These are phyloP conservation scores for Aspergillus mulundensis DNA, from an alignment of 495 filamentous ascomycete species.

Conservation along the genomic window DNA sequence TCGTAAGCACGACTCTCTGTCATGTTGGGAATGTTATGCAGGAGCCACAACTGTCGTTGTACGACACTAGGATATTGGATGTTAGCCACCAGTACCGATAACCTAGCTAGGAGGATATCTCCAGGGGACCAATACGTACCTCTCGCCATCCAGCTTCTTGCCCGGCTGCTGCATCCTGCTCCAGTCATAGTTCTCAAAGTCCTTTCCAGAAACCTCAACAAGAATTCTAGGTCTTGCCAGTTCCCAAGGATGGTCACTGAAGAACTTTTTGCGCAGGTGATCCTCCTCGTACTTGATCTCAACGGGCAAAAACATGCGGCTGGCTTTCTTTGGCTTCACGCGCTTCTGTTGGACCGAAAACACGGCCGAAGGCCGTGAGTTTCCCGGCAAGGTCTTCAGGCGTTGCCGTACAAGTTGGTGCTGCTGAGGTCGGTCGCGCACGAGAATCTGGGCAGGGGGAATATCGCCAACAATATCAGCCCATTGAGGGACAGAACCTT, in stretches of 20 bases:
- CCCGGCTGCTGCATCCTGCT: conserved; percentile 72
- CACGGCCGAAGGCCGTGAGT: conserved; percentile 34
- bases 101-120: not conserved
- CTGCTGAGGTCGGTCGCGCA: conserved; percentile 63
- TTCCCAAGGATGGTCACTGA: conserved; percentile 94
- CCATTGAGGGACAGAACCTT: conserved; percentile 64
- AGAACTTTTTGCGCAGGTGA: conserved; percentile 73
- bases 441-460: conserved; percentile 74
- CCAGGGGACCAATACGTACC: conserved; percentile 44
- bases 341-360: conserved; percentile 39
- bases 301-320: conserved; percentile 75
- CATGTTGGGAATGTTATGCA: conserved; percentile 59
- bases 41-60: conserved; percentile 83
- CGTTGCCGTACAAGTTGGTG: conserved; percentile 55
- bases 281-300: conserved; percentile 82
- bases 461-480: conserved; percentile 66
- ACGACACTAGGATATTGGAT: conserved; percentile 57
- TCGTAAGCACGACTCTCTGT: conserved; percentile 74
- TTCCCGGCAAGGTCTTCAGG: conserved; percentile 34
- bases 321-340: conserved; percentile 55
- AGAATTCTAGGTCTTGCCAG: conserved; percentile 82
- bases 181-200: conserved; percentile 76
- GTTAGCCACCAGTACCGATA: conserved; percentile 17
- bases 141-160: conserved; percentile 79
- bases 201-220: conserved; percentile 80